Evolutionary conservation across 441 rosid species (phyloP), one percentile per base, ranked within the genome.

Genomic region (Theobroma grandiflorum): DNA sequence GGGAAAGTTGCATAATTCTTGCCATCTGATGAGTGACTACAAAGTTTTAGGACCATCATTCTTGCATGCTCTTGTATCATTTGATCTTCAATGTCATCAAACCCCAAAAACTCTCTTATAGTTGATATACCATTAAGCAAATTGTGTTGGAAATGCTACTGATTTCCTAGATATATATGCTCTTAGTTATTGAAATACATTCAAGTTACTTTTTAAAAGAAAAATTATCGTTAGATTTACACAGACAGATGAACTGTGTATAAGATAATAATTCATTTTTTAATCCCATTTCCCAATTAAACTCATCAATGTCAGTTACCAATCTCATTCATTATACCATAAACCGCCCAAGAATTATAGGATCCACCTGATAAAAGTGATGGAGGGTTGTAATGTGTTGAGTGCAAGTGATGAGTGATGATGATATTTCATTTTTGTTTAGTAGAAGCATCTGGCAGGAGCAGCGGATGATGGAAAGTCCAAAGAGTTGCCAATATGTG

Each of bases 21-120:
- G 40, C 78, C 79, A 69, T 67, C 74, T 61, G 74, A 78, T 59
- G 16, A 62, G 75, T 76, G 58, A 81, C 52, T 40, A 18, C 58
- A 18, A 65, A 76, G 72, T 52, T 71, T 62, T 53, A 68, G 71
- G 67, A 74, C 74, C 69, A 65, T 74, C 4, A 74, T 57, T 61
- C 52, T 74, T 74, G 79, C 69, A 74, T 50, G 18, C 47, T 57
- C 18, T 14, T 42, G 31, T 61, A 7, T 49, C 16, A 73, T 37
- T 52, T 72, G 26, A 72, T 73, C 63, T 55, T 38, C 65, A 53
- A 52, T 57, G 6, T 57, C 37, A 10, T 72, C 50, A 20, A 73
- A n/a, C 43, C 11, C 58, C 16, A 20, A n/a, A 67, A 37, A n/a
- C 22, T 37, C 12, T 37, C 47, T 67, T 67, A 20, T 20, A 22